Base-by-base conservation (phyloP, 495 filamentous ascomycete genomes). In the Neurospora tetraspora region DNA sequence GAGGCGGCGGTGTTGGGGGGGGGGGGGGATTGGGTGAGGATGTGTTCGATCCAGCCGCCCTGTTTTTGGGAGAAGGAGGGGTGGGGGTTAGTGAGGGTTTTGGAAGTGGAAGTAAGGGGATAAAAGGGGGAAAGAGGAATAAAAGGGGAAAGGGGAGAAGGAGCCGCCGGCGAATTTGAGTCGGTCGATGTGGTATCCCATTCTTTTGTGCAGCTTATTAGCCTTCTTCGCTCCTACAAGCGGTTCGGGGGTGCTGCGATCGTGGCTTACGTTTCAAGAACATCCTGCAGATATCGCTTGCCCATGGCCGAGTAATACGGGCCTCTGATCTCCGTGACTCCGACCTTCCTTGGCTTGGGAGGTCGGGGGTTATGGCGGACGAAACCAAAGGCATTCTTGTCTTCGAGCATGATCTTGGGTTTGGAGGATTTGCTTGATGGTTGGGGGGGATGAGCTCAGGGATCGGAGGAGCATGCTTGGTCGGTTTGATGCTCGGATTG, bases 141-240 rank as follows among this genome's bases (percentile, higher is more conserved):
- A 31, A 2, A 31, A 31, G 2, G 81, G 79, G 70, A 88, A 86
- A 0, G 88, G 80, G n/a, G 84, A 82, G 75, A 89, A 88, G 5
- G 87, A 87, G 1, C 87, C 87, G 76, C 87, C 86, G 4, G 86
- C 86, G 78, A 89, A 88, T 70, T 89, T 88, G 11, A 89, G 78
- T 3, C 87, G 86, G 74, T 88, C 87, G 23, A 88, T 81, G 77
- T 89, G 83, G 11, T 82, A 76, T 10, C 86, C 85, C 86, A 86
- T 87, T 43, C 72, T 73, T 31, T 45, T 43, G 5, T 20, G 39
- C 4, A 39, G 5, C 12, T 5, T 4, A 18, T 45, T 23, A 11
- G 65, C 16, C n/a, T n/a, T n/a, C n/a, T n/a, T n/a, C n/a, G n/a
- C n/a, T n/a, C n/a, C n/a, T n/a, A n/a, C n/a, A n/a, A n/a, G n/a